Conservation (phyloP, 2,329 filamentous ascomycete species). For the Stachybotrys elegans region DNA sequence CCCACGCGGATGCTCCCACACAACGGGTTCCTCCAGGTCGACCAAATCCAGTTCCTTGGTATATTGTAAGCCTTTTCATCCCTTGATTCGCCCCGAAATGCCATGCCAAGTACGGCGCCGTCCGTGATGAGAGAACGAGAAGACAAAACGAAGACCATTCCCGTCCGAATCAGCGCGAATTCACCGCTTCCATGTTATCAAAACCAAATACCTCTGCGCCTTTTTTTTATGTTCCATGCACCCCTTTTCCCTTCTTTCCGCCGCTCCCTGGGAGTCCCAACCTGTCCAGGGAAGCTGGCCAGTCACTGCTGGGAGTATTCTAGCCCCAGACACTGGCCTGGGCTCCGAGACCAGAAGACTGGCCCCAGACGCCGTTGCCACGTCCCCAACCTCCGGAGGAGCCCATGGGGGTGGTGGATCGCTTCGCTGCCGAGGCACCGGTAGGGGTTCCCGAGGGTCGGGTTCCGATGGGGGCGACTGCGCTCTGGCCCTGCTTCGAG, state of each 20-base stretch:
- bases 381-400: slow-evolving; percentile 83
- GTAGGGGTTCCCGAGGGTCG: slow-evolving; percentile 63
- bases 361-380: slow-evolving; percentile 79
- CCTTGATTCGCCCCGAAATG: slow-evolving; percentile 2
- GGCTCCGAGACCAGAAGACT: slow-evolving; percentile 73
- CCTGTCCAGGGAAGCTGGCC: slow-evolving; percentile 2
- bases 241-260: background rate
- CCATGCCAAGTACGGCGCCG: background rate
- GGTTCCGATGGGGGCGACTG: slow-evolving; percentile 90
- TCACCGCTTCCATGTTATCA: background rate
- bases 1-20: background rate
- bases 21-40: background rate
- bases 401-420: slow-evolving; percentile 84
- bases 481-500: slow-evolving; percentile 48
- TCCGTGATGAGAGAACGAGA: background rate
- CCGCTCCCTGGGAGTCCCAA: background rate
- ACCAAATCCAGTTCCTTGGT: slow-evolving; percentile 2
- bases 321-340: slow-evolving; percentile 95
- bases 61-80: slow-evolving; percentile 1
- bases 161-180: background rate
- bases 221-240: background rate
- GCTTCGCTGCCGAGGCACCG: slow-evolving; percentile 55
- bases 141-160: background rate
- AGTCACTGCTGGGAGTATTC: too few relatives aligned
- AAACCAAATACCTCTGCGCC: background rate